phyloP scores from a whole-genome alignment of 2,329 filamentous ascomycete genomes.

The Sporothrix mexicana region DNA sequence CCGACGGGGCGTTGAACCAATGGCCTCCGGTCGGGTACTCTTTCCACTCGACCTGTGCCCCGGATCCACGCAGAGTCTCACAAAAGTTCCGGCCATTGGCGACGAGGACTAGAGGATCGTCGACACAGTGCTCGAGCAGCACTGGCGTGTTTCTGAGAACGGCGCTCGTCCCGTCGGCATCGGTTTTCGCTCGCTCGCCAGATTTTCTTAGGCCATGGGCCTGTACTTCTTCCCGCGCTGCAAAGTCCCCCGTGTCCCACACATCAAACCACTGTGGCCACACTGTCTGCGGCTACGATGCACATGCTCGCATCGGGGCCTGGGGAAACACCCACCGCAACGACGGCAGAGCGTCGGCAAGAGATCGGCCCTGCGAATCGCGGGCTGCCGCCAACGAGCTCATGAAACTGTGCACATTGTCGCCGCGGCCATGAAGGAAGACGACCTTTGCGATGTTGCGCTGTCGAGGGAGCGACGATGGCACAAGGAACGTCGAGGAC shows the following conservation, averaged over 20 bases:
- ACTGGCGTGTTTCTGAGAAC: conserved; percentile 50
- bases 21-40: conserved; percentile 53
- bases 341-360: conserved; percentile 50
- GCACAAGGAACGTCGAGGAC: conserved; percentile 19
- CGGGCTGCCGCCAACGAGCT: conserved; percentile 42
- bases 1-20: conserved; percentile 52
- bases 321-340: conserved; percentile 58
- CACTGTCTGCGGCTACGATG: conserved; percentile 41
- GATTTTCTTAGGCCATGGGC: conserved; percentile 48
- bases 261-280: conserved; percentile 54
- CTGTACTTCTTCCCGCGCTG: conserved; percentile 52
- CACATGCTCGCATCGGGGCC: conserved; percentile 43
- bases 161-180: conserved; percentile 37
- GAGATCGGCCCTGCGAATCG: conserved; percentile 43
- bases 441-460: conserved; percentile 40
- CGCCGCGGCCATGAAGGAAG: conserved; percentile 53
- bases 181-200: conserved; percentile 42
- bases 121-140: conserved; percentile 52
- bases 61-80: conserved; percentile 47
- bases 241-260: conserved; percentile 47
- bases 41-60: conserved; percentile 49
- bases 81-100: conserved; percentile 46
- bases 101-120: conserved; percentile 51
- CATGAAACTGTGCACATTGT: conserved; percentile 45
- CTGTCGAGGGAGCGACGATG: neutral